phyloP scores from a whole-genome alignment of 2,329 filamentous ascomycete genomes.

The Colletotrichum plurivorum region DNA sequence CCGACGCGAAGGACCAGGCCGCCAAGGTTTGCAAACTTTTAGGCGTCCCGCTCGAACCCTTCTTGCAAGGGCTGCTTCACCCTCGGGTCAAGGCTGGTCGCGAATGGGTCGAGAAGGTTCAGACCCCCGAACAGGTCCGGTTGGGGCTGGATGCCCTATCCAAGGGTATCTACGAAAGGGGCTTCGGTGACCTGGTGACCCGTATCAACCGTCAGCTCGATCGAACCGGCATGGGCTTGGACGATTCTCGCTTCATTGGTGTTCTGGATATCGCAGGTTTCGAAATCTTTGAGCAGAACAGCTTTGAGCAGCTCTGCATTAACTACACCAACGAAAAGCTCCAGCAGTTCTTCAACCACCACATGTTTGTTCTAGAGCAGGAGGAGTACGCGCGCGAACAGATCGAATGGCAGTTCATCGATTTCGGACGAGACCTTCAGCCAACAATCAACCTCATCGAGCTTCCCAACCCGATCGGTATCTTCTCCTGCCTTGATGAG shows the following conservation, averaged over 20 bases:
- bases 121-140: slow-evolving; percentile 96
- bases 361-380: slow-evolving; percentile 99
- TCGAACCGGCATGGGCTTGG: slow-evolving; percentile 80
- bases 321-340: slow-evolving; percentile 99
- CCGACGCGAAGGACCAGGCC: slow-evolving; percentile 81
- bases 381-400: slow-evolving; percentile 98
- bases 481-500: slow-evolving; percentile 98
- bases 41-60: slow-evolving; percentile 86
- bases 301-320: slow-evolving; percentile 99
- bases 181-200: slow-evolving; percentile 91
- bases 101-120: slow-evolving; percentile 99
- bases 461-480: slow-evolving; percentile 95
- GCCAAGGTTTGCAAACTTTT: slow-evolving; percentile 86
- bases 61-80: slow-evolving; percentile 89
- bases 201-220: slow-evolving; percentile 95
- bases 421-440: slow-evolving; percentile 96
- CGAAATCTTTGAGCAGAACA: slow-evolving; percentile 98
- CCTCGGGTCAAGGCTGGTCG: slow-evolving; percentile 95
- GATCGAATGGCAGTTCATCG: slow-evolving; percentile 99
- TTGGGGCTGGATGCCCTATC: slow-evolving; percentile 90
- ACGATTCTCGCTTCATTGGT: slow-evolving; percentile 96
- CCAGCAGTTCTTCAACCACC: slow-evolving; percentile 99
- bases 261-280: slow-evolving; percentile 99
- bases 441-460: slow-evolving; percentile 98
- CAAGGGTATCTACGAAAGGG: slow-evolving; percentile 97